phyloP scores from a whole-genome alignment of 1,284 basidiomycete genomes.

The Moniliophthora roreri region DNA sequence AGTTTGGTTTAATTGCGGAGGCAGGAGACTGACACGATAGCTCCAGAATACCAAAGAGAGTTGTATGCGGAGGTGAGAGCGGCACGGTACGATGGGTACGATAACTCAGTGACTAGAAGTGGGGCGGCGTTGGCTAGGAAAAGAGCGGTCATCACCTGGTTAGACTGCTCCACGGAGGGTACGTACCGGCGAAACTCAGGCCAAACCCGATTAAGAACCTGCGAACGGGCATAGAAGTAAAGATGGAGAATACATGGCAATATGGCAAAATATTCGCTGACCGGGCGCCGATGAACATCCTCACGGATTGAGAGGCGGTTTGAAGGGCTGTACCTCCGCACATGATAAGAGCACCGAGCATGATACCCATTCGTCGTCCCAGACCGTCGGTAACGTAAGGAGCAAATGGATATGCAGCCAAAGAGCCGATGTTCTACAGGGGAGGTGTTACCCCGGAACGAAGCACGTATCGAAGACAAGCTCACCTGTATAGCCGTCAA shows the following conservation, averaged over 20 bases:
- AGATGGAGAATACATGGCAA: constrained; percentile 1
- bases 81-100: constrained; percentile 77
- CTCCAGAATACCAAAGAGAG: constrained; percentile 79
- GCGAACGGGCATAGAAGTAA: not conserved
- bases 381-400: constrained; percentile 72
- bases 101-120: constrained; percentile 74
- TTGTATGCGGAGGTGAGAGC: constrained; percentile 74
- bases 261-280: constrained; percentile 24
- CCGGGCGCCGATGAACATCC: constrained; percentile 83
- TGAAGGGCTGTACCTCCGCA: constrained; percentile 66
- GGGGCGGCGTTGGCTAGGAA: constrained; percentile 57
- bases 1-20: not conserved
- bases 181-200: constrained; percentile 58
- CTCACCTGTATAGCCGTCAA: constrained; percentile 68
- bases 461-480: too few relatives aligned
- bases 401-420: constrained; percentile 68
- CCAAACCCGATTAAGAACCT: constrained; percentile 81
- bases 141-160: too few relatives aligned
- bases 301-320: constrained; percentile 67
- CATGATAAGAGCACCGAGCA: constrained; percentile 66
- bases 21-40: constrained; percentile 55
- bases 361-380: constrained; percentile 63
- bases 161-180: too few relatives aligned
- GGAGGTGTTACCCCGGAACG: too few relatives aligned
- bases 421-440: constrained; percentile 69